phyloP scores from a whole-genome alignment of 139 green algal genomes.

The Chlamydomonas sp. region DNA sequence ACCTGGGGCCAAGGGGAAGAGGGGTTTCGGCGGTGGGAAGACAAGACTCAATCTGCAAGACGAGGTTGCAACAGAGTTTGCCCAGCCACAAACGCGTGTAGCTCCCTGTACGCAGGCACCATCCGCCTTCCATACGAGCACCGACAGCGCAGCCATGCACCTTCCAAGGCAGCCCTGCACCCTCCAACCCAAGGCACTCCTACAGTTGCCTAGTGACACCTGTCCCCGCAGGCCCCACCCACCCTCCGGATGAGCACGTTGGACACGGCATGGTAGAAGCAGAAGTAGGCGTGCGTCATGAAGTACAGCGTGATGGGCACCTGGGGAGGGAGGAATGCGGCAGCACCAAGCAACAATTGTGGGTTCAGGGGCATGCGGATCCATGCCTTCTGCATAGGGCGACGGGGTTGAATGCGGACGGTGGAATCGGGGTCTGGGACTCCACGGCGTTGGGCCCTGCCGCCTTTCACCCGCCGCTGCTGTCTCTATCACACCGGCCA shows the following conservation, averaged over 20 bases:
- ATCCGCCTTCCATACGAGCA: too few relatives aligned
- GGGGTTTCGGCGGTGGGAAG: not conserved
- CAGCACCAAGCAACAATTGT: not conserved
- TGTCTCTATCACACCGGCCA: too few relatives aligned
- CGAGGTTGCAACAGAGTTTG: too few relatives aligned
- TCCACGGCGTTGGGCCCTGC: not conserved
- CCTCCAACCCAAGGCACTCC: not conserved
- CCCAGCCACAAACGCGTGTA: too few relatives aligned
- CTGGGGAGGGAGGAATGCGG: constrained; percentile 50
- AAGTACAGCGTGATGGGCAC: constrained; percentile 95
- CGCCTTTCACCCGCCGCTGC: too few relatives aligned
- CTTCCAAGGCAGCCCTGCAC: too few relatives aligned
- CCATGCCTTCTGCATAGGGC: not conserved
- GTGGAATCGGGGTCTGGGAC: too few relatives aligned
- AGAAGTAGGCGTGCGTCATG: constrained; percentile 99
- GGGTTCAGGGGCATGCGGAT: not conserved
- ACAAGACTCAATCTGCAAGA: too few relatives aligned
- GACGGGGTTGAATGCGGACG: too few relatives aligned
- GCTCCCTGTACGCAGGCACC: too few relatives aligned
- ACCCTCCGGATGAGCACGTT: constrained; percentile 90
- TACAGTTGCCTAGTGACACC: not conserved
- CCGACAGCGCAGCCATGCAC: too few relatives aligned
- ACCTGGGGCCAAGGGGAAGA: constrained; percentile 34
- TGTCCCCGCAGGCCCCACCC: not conserved
- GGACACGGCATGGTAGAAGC: constrained; percentile 95